Conservation (phyloP, 352 stramenopile species). For the Phytophthora agathidicida region DNA sequence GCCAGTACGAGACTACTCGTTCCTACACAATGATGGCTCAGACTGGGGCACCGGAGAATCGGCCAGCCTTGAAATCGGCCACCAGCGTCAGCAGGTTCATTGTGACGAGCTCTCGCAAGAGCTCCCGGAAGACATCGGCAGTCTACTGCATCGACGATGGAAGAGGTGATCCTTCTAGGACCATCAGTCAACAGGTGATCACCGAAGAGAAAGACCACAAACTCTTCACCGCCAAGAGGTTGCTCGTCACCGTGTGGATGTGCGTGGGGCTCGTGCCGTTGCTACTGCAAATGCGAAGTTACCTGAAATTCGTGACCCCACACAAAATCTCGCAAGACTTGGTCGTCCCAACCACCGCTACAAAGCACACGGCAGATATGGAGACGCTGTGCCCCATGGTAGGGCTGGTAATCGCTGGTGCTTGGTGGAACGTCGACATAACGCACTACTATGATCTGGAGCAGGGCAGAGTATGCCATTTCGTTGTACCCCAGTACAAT, state of each 20-base stretch:
- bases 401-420: conserved; percentile 32
- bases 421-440: conserved; percentile 32
- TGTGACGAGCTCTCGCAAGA: conserved; percentile 5
- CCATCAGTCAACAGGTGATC: background rate
- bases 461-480: conserved; percentile 26
- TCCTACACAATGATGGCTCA: conserved; percentile 11
- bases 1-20: background rate
- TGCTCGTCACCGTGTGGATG: conserved; percentile 30
- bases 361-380: conserved; percentile 17
- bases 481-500: conserved; percentile 37
- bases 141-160: conserved; percentile 21
- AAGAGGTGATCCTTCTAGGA: background rate
- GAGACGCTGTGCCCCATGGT: conserved; percentile 22
- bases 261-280: conserved; percentile 22
- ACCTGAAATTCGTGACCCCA: conserved; percentile 35
- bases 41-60: background rate
- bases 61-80: conserved; percentile 4
- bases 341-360: conserved; percentile 9
- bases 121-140: conserved; percentile 7
- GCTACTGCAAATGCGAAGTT: conserved; percentile 32
- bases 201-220: background rate
- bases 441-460: conserved; percentile 33
- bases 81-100: conserved; percentile 2
- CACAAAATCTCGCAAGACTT: conserved; percentile 36
- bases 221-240: conserved; percentile 19